Conservation (phyloP, 2,329 filamentous ascomycete species). For the Botrytis cinerea region DNA sequence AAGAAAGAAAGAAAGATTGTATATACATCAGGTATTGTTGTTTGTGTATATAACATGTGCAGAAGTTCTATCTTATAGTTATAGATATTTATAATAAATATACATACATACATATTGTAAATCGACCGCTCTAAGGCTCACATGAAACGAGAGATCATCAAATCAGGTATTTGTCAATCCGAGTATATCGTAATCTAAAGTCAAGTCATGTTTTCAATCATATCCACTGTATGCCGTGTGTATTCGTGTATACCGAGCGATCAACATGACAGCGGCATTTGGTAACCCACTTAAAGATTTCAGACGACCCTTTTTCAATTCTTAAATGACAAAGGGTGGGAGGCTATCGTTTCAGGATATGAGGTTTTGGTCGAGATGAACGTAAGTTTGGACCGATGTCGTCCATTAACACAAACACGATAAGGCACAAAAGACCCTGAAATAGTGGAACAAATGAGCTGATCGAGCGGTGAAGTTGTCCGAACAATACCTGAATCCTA, state of each 20-base stretch:
- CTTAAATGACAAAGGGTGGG: not conserved
- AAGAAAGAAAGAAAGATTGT: not conserved
- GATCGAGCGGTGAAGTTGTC: constrained; percentile 4
- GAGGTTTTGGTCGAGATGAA: not conserved
- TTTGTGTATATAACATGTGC: not conserved
- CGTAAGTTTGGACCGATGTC: not conserved
- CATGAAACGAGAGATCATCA: not conserved
- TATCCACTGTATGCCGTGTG: not conserved
- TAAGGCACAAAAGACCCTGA: constrained; percentile 7
- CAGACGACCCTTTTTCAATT: not conserved
- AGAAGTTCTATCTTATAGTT: not conserved
- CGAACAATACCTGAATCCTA: not conserved
- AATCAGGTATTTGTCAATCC: not conserved
- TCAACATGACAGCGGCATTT: not conserved
- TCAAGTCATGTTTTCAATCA: not conserved
- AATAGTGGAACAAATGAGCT: not conserved
- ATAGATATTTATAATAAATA: not conserved
- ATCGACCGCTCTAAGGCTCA: not conserved
- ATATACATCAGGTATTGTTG: not conserved
- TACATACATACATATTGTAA: not conserved
- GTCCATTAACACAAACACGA: not conserved
- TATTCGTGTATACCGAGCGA: not conserved
- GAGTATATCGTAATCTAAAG: not conserved
- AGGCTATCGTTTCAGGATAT: not conserved
- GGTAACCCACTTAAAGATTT: not conserved